Conservation (phyloP, 768 basidiomycete genomes). For the Arthromyces matolae region DNA sequence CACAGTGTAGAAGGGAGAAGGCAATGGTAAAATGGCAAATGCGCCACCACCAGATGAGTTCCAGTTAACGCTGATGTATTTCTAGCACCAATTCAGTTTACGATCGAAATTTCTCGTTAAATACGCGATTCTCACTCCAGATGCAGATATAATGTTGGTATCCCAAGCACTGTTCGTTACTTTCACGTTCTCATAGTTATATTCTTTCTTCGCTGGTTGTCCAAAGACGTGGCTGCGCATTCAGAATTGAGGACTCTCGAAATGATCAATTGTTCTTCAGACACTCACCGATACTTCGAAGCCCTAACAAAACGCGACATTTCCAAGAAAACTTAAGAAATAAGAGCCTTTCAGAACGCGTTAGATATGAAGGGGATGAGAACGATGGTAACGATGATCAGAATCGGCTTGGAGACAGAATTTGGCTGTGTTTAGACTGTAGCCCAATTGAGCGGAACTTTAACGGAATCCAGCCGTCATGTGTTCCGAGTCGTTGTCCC, state of each 20-base stretch:
- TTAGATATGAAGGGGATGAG: background rate
- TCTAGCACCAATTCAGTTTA: conserved; percentile 32
- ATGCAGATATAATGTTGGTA: conserved; percentile 87
- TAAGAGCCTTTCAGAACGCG: background rate
- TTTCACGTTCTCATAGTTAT: conserved; percentile 78
- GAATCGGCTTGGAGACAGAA: background rate
- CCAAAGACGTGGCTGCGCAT: conserved; percentile 90
- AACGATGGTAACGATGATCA: background rate
- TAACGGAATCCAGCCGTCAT: no score
- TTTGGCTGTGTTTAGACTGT: conserved; percentile 11
- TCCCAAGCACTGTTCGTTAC: conserved; percentile 92
- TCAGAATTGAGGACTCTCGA: conserved; percentile 7
- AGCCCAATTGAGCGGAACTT: no score
- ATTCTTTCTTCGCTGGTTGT: conserved; percentile 81
- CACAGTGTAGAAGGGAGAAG: conserved; percentile 59
- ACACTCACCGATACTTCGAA: conserved; percentile 77
- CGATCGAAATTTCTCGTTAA: background rate
- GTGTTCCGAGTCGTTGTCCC: no score
- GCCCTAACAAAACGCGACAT: conserved; percentile 88
- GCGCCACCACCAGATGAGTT: conserved; percentile 90
- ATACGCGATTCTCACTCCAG: conserved; percentile 65
- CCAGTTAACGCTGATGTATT: conserved; percentile 94
- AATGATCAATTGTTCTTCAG: background rate
- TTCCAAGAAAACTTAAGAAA: no score
- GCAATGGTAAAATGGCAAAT: conserved; percentile 89